phyloP scores from a whole-genome alignment of 208 protist species.

The Trypanosoma conorhini region DNA sequence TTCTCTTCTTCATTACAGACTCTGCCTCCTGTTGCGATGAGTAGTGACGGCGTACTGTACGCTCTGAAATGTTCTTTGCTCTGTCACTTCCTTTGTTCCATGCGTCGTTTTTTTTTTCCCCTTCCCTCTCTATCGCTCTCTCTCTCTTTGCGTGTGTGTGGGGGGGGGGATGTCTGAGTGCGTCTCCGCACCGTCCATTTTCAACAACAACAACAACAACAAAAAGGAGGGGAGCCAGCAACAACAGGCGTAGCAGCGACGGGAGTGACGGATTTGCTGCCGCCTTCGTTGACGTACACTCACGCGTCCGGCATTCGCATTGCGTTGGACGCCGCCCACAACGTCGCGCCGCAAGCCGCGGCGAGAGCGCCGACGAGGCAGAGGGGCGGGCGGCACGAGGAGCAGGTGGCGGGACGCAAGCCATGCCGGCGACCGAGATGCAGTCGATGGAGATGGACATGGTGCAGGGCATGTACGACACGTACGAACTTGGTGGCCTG shows the following conservation, averaged over 20 bases:
- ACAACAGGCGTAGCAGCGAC: not conserved
- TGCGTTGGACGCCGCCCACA: too few species aligned
- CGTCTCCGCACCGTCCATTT: not conserved
- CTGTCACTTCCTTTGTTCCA: not conserved
- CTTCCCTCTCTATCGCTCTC: not conserved
- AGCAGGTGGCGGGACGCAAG: not conserved
- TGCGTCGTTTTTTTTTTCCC: not conserved
- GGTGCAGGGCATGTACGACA: constrained; percentile 91
- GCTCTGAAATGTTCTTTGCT: not conserved
- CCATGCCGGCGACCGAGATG: constrained; percentile 78
- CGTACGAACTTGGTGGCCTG: constrained; percentile 58
- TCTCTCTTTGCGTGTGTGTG: not conserved
- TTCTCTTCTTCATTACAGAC: too few species aligned
- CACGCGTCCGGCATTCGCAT: too few species aligned
- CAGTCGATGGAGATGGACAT: constrained; percentile 93
- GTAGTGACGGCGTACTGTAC: not conserved
- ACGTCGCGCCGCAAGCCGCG: too few species aligned
- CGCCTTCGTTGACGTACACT: too few species aligned
- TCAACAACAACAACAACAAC: not conserved
- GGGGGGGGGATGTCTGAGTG: not conserved
- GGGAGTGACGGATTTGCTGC: not conserved
- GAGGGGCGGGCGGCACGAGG: not conserved
- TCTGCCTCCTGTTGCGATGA: not conserved
- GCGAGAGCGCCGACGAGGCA: too few species aligned
- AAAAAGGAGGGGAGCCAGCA: not conserved